Conservation (phyloP, 1,284 basidiomycete genomes). For the Vanrija humicola region DNA sequence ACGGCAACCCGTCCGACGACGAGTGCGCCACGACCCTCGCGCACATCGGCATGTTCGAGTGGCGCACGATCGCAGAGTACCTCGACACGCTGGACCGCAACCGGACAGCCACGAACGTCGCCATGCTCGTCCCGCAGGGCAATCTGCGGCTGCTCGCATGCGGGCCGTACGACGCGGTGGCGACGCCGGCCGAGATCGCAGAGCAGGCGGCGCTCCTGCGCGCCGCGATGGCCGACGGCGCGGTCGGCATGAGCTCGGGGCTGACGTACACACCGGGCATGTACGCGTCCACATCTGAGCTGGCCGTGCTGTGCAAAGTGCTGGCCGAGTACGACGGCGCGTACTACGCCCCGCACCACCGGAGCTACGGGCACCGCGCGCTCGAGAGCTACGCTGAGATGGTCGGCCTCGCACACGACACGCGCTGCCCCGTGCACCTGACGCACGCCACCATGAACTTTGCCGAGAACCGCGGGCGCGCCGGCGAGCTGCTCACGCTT, state of each 20-base stretch:
- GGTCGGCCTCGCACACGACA: conserved; percentile 33
- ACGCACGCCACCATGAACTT: conserved; percentile 49
- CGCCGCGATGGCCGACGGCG: conserved; percentile 37
- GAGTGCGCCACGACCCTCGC: conserved; percentile 20
- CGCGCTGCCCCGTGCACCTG: conserved; percentile 40
- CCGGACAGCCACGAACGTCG: conserved; percentile 40
- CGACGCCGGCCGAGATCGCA: conserved; percentile 25
- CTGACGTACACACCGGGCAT: conserved; percentile 49
- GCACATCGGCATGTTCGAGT: conserved; percentile 37
- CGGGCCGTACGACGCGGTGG: conserved; percentile 34
- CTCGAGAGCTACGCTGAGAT: conserved; percentile 45
- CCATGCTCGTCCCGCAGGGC: conserved; percentile 44
- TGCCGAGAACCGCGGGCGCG: conserved; percentile 39
- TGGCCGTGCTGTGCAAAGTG: conserved; percentile 29
- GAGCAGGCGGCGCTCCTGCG: conserved; percentile 32
- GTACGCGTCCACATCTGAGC: conserved; percentile 45
- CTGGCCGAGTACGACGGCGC: conserved; percentile 34
- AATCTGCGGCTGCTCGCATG: conserved; percentile 43
- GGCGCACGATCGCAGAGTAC: conserved; percentile 33
- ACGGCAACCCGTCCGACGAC: conserved; percentile 43
- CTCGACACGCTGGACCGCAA: conserved; percentile 42
- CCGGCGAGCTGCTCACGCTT: conserved; percentile 30
- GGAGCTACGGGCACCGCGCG: conserved; percentile 40
- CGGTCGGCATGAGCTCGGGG: conserved; percentile 46
- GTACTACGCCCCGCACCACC: conserved; percentile 46